Base-by-base conservation (phyloP, 768 basidiomycete genomes). In the Hydnum rufescens region DNA sequence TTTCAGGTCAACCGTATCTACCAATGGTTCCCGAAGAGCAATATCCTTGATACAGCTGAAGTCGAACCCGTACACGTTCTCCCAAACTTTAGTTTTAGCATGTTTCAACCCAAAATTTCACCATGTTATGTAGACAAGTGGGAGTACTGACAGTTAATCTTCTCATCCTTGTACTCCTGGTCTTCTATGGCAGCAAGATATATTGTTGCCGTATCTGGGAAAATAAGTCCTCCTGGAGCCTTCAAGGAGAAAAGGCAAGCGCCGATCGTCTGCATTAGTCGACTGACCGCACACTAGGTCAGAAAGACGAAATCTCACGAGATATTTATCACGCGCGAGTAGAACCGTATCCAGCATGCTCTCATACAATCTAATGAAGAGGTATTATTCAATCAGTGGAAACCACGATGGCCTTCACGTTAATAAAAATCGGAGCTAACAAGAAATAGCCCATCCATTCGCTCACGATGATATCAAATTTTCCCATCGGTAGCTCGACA, bases 401-500 rank as follows among this genome's bases (percentile, higher is more conserved):
- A n/a, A 36, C 23, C 19, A 48, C 43, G 23, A 30, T 22, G 3
- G 28, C 32, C n/a, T 25, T 25, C 16, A 39, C 29, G 43, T 3
- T 23, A 26, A 13, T 26, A 30, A 31, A n/a, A 8, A 0, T 34
- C 13, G 8, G 19, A 39, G 26, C 58, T 53, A 32, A 60, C 49
- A 97, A 72, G 75, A 97, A 96, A 69, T 99, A 99, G 42, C 95
- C 95, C 95, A 99, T 99, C 95, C 93, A 99, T 66, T 99, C 95
- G 56, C 90, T 95, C 63, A 99, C 86, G 69, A 99, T 95, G 68
- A 99, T 96, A 65, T 99, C 95, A 64, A 89, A 96, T 65, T 92
- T 71, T 57, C 84, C 69, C 62, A 93, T 77, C 13, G 93, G 93
- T 42, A 97, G 74, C 55, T 79, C 77, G 49, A 78, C 70, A 44